These are phyloP conservation scores for Talaromyces liani DNA, from an alignment of 495 filamentous ascomycete genomes.

Conservation along the genomic window DNA sequence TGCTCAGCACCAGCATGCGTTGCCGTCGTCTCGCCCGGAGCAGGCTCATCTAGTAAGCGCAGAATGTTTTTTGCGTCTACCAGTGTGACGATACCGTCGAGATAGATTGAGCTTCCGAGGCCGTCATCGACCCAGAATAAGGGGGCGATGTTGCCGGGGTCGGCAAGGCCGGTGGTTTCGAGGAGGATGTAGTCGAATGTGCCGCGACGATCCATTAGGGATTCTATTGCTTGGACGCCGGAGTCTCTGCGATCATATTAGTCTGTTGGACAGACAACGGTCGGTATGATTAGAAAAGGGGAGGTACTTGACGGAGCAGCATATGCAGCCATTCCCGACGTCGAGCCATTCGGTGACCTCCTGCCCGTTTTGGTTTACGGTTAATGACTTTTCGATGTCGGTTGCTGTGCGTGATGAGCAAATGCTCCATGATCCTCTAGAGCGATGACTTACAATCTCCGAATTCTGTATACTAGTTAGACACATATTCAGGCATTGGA, in stretches of 20 bases:
- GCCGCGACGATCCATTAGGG: slow-evolving; percentile 89
- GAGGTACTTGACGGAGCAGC: slow-evolving; percentile 90
- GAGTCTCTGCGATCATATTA: slow-evolving; percentile 53
- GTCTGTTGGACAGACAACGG: not conserved
- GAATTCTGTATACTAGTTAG: slow-evolving; percentile 57
- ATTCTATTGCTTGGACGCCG: slow-evolving; percentile 89
- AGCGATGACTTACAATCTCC: slow-evolving; percentile 66
- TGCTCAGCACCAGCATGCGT: slow-evolving; percentile 13
- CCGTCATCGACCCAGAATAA: slow-evolving; percentile 97
- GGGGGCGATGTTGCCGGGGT: slow-evolving; percentile 92
- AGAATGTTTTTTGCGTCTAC: slow-evolving; percentile 93
- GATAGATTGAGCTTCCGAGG: slow-evolving; percentile 84
- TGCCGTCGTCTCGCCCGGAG: slow-evolving; percentile 41
- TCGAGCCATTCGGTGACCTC: slow-evolving; percentile 93
- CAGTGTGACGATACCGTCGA: slow-evolving; percentile 93
- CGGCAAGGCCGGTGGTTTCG: slow-evolving; percentile 91
- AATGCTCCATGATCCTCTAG: not conserved
- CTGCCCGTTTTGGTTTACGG: slow-evolving; percentile 75
- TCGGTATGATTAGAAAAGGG: not conserved
- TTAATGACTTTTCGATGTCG: slow-evolving; percentile 92
- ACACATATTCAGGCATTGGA: not conserved
- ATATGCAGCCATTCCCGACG: slow-evolving; percentile 94
- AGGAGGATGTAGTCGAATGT: slow-evolving; percentile 97
- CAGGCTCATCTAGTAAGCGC: slow-evolving; percentile 66
- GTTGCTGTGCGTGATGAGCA: slow-evolving; percentile 46